Conservation (phyloP, 257 asterid genomes). For the Primulina huaijiensis region DNA sequence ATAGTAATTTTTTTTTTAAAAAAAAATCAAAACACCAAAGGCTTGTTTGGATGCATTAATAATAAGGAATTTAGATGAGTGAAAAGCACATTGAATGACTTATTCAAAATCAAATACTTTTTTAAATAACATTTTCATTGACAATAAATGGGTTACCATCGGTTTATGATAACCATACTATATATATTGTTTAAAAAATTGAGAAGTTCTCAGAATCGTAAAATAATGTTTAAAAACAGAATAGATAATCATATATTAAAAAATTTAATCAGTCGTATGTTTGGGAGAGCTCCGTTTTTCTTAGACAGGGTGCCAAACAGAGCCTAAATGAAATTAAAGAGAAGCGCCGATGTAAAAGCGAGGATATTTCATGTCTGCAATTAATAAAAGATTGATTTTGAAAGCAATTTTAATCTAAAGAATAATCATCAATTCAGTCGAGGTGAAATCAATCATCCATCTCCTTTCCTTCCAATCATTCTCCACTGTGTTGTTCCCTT, state of each 20-base stretch:
- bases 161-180: too few species aligned
- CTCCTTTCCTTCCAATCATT: slow-evolving; percentile 61
- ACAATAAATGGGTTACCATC: too few species aligned
- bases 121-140: too few species aligned
- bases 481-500: slow-evolving; percentile 36
- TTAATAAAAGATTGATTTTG: not conserved
- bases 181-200: too few species aligned
- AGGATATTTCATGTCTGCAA: not conserved
- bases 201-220: too few species aligned
- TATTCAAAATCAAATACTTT: too few species aligned
- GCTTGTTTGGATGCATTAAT: not conserved
- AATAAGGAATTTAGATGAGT: too few species aligned
- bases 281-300: not conserved
- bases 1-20: not conserved
- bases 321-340: not conserved
- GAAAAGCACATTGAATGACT: too few species aligned
- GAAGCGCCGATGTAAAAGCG: not conserved
- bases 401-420: not conserved
- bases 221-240: too few species aligned
- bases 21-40: not conserved
- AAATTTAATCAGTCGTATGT: too few species aligned
- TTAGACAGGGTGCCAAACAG: not conserved
- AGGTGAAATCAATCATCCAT: not conserved
- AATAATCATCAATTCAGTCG: not conserved
- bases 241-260: too few species aligned